These are phyloP conservation scores for Ustilago shanxiensis DNA, from an alignment of 1,284 basidiomycete genomes.

Conservation along the genomic window DNA sequence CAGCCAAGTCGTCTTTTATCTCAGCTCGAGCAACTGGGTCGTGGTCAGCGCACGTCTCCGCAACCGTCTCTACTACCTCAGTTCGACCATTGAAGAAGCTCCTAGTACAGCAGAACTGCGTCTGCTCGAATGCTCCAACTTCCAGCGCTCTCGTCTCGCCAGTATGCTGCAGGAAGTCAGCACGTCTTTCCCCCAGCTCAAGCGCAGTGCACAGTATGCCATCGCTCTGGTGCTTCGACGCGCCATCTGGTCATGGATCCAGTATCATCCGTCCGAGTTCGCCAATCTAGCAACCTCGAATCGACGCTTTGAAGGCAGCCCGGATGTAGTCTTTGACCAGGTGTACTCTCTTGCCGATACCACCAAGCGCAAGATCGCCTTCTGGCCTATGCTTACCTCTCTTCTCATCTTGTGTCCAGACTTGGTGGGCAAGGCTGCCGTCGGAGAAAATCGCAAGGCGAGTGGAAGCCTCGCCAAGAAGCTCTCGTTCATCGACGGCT, in stretches of 20 bases:
- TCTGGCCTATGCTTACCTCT: constrained; percentile 84
- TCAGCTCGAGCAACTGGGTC: constrained; percentile 90
- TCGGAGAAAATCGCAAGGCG: constrained; percentile 68
- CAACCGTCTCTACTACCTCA: constrained; percentile 78
- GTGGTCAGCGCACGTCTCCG: constrained; percentile 82
- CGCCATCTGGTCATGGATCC: constrained; percentile 93
- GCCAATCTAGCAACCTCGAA: constrained; percentile 76
- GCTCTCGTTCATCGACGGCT: constrained; percentile 71
- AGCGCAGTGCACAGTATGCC: constrained; percentile 79
- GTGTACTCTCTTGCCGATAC: constrained; percentile 69
- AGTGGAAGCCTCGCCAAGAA: constrained; percentile 71
- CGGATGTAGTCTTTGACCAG: constrained; percentile 69
- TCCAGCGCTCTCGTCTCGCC: constrained; percentile 70
- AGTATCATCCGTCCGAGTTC: constrained; percentile 83
- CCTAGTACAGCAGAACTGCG: constrained; percentile 80
- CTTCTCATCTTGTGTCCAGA: constrained; percentile 85
- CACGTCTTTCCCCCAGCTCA: constrained; percentile 85
- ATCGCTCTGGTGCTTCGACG: constrained; percentile 81
- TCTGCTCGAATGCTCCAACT: constrained; percentile 74
- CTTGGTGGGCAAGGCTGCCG: constrained; percentile 74
- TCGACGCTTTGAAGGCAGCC: constrained; percentile 66
- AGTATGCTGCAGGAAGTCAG: constrained; percentile 77
- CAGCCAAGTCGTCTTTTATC: constrained; percentile 85
- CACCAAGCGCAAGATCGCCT: constrained; percentile 75
- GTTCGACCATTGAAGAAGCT: constrained; percentile 73